Conservation (phyloP, 73 alveolate species). For the Tetrahymena malaccensis region DNA sequence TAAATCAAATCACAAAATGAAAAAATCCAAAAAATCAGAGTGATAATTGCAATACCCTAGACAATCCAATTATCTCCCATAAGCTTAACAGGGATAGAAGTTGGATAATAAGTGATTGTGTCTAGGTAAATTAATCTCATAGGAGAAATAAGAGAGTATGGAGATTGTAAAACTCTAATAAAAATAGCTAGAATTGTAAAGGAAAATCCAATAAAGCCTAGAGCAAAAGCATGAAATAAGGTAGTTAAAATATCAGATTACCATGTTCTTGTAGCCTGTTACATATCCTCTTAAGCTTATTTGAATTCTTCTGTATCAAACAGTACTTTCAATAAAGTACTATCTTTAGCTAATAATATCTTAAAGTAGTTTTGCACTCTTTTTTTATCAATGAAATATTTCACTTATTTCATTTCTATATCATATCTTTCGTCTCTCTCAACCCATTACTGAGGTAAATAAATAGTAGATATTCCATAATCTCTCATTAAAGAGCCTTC, state of each 20-base stretch:
- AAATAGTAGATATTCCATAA: conserved; percentile 6
- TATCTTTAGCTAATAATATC: background rate
- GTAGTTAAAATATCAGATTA: background rate
- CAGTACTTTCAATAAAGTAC: background rate
- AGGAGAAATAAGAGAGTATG: background rate
- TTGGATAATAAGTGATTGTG: background rate
- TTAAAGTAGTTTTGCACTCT: background rate
- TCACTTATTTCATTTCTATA: background rate
- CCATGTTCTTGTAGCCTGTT: background rate
- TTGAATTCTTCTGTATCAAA: background rate
- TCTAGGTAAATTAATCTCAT: background rate
- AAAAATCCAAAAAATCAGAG: conserved; percentile 13
- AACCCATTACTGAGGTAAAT: conserved; percentile 16
- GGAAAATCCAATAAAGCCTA: background rate
- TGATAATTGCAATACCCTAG: background rate
- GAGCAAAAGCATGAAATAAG: background rate
- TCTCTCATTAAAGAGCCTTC: conserved; percentile 11
- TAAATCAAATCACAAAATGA: conserved; percentile 23
- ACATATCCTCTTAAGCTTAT: background rate
- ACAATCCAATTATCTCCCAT: conserved; percentile 16
- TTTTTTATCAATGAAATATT: background rate
- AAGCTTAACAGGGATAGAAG: conserved; percentile 12
- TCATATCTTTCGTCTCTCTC: conserved; percentile 30
- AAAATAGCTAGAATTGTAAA: background rate
- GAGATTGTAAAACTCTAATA: background rate